phyloP scores from a whole-genome alignment of 2,329 filamentous ascomycete genomes.

The Ilyonectria mors-panacis region DNA sequence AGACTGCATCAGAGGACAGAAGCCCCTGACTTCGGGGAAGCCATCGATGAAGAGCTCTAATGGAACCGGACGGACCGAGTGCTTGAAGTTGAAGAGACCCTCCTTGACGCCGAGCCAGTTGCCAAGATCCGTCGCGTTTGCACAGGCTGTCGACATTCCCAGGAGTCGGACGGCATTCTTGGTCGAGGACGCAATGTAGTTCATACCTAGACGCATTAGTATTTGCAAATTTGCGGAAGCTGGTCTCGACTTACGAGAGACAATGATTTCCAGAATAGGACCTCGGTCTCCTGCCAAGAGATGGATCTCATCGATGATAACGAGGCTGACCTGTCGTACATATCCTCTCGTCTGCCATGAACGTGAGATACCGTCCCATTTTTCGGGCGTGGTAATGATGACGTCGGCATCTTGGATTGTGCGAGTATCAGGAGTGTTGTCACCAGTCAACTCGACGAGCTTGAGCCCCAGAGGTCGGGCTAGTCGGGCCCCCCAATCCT shows the following conservation, averaged over 20 bases:
- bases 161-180: conserved; percentile 90
- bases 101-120: conserved; percentile 99
- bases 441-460: conserved; percentile 93
- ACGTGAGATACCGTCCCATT: conserved; percentile 99
- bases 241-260: conserved; percentile 67
- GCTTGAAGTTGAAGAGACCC: conserved; percentile 95
- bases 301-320: conserved; percentile 99
- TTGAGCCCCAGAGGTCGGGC: conserved; percentile 88
- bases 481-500: conserved; percentile 91
- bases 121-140: conserved; percentile 92
- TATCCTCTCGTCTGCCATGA: conserved; percentile 99
- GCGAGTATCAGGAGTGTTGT: conserved; percentile 97
- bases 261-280: conserved; percentile 98
- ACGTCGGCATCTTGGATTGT: conserved; percentile 97
- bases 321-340: conserved; percentile 92
- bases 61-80: conserved; percentile 96
- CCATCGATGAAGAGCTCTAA: conserved; percentile 98
- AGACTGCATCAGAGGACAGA: conserved; percentile 98
- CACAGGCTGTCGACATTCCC: conserved; percentile 99
- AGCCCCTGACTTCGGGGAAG: conserved; percentile 94
- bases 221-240: background rate
- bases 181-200: conserved; percentile 96
- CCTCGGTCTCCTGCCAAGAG: conserved; percentile 96
- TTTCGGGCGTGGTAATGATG: conserved; percentile 99
- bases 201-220: conserved; percentile 79